Percentiles rank a stretch among this genome's conserved stretches.
These are phyloP conservation scores for Zygoascus hellenicus DNA, from an alignment of 1,139 yeast species.

Conservation along the genomic window DNA sequence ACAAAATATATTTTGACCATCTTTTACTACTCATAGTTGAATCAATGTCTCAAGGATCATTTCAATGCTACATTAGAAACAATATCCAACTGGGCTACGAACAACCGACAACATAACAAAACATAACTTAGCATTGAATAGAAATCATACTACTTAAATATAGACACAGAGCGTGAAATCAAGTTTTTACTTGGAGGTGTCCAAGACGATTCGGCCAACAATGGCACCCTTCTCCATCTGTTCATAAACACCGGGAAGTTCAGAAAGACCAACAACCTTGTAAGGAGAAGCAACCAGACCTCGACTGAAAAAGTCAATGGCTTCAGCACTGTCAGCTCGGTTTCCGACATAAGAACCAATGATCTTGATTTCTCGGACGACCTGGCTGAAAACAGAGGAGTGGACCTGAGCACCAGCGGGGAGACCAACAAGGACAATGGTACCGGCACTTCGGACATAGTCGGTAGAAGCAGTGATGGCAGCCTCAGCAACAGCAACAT, in stretches of 20 bases:
- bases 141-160: no score
- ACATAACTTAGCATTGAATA: no score
- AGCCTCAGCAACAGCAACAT: conserved; percentile 70
- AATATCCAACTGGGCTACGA: no score
- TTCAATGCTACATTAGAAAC: no score
- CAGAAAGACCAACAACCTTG: conserved; percentile 58
- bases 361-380: conserved; percentile 57
- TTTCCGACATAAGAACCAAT: conserved; percentile 77
- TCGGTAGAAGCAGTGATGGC: conserved; percentile 66
- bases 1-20: no score
- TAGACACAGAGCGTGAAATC: neutral
- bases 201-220: conserved; percentile 68
- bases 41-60: no score
- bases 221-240: conserved; percentile 68
- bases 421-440: conserved; percentile 74
- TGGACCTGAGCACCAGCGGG: conserved; percentile 65
- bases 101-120: no score
- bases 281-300: conserved; percentile 67
- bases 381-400: conserved; percentile 59
- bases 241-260: conserved; percentile 54
- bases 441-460: conserved; percentile 69
- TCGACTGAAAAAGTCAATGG: conserved; percentile 63
- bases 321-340: conserved; percentile 75
- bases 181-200: conserved; percentile 38
- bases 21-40: no score